Percentiles rank a stretch among this genome's conserved stretches.
Conservation (phyloP, 768 basidiomycete species). For the Boletales sp. region DNA sequence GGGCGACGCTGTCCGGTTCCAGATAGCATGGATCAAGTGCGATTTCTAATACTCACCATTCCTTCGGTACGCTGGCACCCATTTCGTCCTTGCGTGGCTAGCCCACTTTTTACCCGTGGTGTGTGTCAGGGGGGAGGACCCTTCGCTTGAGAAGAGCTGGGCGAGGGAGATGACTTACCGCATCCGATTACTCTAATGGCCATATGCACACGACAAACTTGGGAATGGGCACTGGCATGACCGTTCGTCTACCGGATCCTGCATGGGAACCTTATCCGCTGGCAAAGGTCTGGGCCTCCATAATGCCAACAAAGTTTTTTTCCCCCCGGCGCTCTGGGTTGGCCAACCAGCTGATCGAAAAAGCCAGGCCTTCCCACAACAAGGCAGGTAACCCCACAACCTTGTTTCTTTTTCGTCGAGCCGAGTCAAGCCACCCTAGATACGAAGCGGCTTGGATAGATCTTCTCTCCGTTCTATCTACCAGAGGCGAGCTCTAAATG, state of each 20-base stretch:
- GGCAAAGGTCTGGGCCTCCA: slow-evolving; percentile 10
- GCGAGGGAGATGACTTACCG: not conserved
- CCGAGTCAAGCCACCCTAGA: slow-evolving; percentile 17
- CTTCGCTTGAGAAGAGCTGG: slow-evolving; percentile 13
- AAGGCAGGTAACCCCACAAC: slow-evolving; percentile 13
- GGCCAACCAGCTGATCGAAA: slow-evolving; percentile 9
- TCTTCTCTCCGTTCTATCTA: slow-evolving; percentile 22
- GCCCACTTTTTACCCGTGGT: not conserved
- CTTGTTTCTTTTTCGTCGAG: slow-evolving; percentile 12
- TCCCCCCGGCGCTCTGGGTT: not conserved
- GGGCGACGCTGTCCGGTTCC: not conserved
- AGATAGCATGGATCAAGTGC: not conserved
- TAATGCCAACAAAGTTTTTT: slow-evolving; percentile 12
- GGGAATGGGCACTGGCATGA: slow-evolving; percentile 1
- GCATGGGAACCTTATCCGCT: slow-evolving; percentile 9
- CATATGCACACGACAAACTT: not conserved
- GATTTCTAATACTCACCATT: not conserved
- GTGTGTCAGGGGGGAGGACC: slow-evolving; percentile 1
- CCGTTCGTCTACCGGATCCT: slow-evolving; percentile 15
- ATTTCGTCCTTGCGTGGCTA: slow-evolving; percentile 1
- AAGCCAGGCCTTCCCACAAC: slow-evolving; percentile 9
- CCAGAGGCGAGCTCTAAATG: slow-evolving; percentile 16
- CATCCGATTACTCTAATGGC: slow-evolving; percentile 6
- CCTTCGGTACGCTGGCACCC: slow-evolving; percentile 1
- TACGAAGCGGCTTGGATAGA: slow-evolving; percentile 12